Base-by-base conservation (phyloP, 2,329 filamentous ascomycete species). In the Stemphylium vesicarium region DNA sequence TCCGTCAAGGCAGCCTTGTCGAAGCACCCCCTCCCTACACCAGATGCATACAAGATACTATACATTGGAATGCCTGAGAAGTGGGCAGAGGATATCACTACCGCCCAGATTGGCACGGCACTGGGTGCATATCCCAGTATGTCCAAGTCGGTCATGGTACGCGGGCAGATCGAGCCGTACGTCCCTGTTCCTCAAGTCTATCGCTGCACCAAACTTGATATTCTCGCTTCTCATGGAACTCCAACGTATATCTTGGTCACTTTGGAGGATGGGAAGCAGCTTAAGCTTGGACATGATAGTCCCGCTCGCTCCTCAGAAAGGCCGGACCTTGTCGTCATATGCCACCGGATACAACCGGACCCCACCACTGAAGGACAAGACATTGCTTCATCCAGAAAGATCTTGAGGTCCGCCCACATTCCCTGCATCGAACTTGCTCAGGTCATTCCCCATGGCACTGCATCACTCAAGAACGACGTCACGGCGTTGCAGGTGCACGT, bases 61-160 rank as follows among this genome's bases (percentile, higher is more conserved):
- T 75, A 68, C 56, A 57, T 75, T 32, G 73, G 73, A 9, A 59
- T 60, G 38, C 62, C 68, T 18, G 63, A 68, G 20, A 56, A 60
- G 26, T 75, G 72, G 71, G 62, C 60, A n/a, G 64, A 69, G 50
- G 60, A 69, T 24, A 64, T 64, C 16, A 69, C 74, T 36, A 68
- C 64, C 24, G 53, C 55, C 7, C 65, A 71, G 29, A 69, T 76
- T 29, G 66, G 64, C n/a, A 62, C 65, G 22, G 72, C 73, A 20
- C 66, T 76, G 35, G 59, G 63, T 43, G 65, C 70, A 11, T 65
- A 67, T 31, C 67, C 69, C 41, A 63, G 65, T 43, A 60, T 65
- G 10, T 74, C 72, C 33, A 64, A 71, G 54, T 75, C 71, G 50
- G 68, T 70, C 45, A 68, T 74, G 63, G 70, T 75, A 16, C 66